These are phyloP conservation scores for Deinandra increscens DNA, from an alignment of 129 eudicot species.

Conservation along the genomic window DNA sequence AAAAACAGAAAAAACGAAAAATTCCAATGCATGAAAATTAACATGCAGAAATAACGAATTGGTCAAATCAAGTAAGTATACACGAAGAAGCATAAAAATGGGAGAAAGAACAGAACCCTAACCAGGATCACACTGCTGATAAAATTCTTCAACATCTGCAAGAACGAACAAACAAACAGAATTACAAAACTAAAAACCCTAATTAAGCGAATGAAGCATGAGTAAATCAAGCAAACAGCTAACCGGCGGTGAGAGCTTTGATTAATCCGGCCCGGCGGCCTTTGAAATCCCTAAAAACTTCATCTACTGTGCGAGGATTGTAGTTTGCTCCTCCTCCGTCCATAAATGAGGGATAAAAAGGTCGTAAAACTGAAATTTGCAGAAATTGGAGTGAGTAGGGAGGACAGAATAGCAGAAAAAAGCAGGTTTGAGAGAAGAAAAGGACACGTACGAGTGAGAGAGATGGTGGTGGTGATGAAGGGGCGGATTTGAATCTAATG, in stretches of 20 bases:
- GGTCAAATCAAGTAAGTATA: background rate
- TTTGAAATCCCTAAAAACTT: conserved; percentile 78
- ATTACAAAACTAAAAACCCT: background rate
- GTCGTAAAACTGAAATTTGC: background rate
- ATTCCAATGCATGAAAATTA: conserved; percentile 4
- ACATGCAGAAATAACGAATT: conserved; percentile 15
- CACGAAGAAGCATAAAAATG: background rate
- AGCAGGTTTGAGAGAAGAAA: conserved; percentile 18
- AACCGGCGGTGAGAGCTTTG: conserved; percentile 83
- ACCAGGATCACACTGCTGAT: conserved; percentile 84
- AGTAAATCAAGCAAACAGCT: background rate
- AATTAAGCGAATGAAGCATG: background rate
- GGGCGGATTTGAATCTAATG: conserved; percentile 49
- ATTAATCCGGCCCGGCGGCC: conserved; percentile 66
- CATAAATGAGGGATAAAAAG: background rate
- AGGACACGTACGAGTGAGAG: conserved; percentile 25
- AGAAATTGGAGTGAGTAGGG: background rate
- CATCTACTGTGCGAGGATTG: conserved; percentile 75
- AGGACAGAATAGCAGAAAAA: background rate
- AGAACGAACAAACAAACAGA: background rate
- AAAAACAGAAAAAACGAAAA: background rate
- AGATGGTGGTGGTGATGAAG: conserved; percentile 20
- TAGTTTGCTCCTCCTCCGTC: conserved; percentile 47
- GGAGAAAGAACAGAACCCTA: conserved; percentile 21
- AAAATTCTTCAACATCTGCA: conserved; percentile 72